These are phyloP conservation scores for Ogataea neopini DNA, from an alignment of 805 yeast species.

Conservation along the genomic window DNA sequence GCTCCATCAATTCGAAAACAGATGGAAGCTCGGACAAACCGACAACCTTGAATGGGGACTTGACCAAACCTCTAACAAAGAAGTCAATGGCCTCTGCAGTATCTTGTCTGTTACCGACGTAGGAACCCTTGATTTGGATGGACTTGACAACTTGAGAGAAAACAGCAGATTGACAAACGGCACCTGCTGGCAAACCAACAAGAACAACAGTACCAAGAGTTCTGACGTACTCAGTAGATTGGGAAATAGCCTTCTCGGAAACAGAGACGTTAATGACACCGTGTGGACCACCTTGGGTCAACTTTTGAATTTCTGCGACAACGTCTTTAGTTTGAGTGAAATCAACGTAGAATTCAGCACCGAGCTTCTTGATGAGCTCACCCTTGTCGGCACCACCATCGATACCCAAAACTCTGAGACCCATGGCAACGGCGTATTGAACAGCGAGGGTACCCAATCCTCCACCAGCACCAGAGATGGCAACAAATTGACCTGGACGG, in stretches of 20 bases:
- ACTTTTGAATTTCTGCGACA: constrained; percentile 40
- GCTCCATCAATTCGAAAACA: constrained; percentile 75
- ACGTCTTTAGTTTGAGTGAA: constrained; percentile 46
- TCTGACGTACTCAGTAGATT: constrained; percentile 61
- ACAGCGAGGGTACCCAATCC: constrained; percentile 77
- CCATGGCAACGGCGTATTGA: constrained; percentile 78
- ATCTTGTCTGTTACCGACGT: constrained; percentile 89
- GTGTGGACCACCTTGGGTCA: constrained; percentile 57
- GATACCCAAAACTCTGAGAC: constrained; percentile 66
- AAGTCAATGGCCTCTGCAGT: constrained; percentile 75
- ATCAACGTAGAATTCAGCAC: constrained; percentile 66
- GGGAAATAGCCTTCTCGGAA: constrained; percentile 50
- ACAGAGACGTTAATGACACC: constrained; percentile 69
- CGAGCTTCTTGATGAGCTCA: constrained; percentile 50
- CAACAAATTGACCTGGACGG: constrained; percentile 73
- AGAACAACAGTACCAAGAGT: constrained; percentile 60
- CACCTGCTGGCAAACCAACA: constrained; percentile 79
- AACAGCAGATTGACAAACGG: constrained; percentile 67
- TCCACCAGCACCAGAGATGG: constrained; percentile 79
- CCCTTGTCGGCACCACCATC: constrained; percentile 76
- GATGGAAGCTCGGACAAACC: constrained; percentile 70
- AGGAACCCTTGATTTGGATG: constrained; percentile 73
- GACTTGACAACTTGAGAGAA: constrained; percentile 75
- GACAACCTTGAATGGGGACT: constrained; percentile 68
- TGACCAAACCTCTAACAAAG: constrained; percentile 64